These are phyloP conservation scores for Orbilia ellipsospora DNA, from an alignment of 2,329 filamentous ascomycete species.

Conservation along the genomic window DNA sequence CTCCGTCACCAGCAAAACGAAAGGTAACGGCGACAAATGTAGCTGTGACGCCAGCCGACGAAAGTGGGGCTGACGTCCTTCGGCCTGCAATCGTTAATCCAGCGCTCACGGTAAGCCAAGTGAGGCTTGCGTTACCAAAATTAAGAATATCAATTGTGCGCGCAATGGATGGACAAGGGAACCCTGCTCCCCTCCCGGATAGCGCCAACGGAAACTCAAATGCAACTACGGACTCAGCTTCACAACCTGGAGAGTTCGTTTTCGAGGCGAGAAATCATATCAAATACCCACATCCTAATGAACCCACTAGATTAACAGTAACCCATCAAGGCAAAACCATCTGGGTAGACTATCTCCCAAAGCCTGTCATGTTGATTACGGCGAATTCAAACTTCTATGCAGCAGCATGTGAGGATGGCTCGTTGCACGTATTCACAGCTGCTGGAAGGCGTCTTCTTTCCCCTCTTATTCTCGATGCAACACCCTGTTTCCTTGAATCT, in stretches of 20 bases:
- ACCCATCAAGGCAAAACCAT: conserved; percentile 81
- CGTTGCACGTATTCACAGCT: conserved; percentile 89
- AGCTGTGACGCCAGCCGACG: conserved; percentile 78
- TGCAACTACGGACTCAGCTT: conserved; percentile 60
- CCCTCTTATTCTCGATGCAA: conserved; percentile 85
- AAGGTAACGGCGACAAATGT: conserved; percentile 70
- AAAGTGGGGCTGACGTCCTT: conserved; percentile 84
- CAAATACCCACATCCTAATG: conserved; percentile 71
- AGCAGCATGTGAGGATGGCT: conserved; percentile 91
- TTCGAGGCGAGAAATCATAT: conserved; percentile 89
- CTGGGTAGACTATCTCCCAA: conserved; percentile 94
- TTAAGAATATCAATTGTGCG: conserved; percentile 84
- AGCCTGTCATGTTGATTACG: conserved; percentile 86
- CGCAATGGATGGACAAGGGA: conserved; percentile 72
- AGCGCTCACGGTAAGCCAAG: conserved; percentile 80
- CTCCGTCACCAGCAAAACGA: conserved; percentile 67
- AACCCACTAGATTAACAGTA: conserved; percentile 85
- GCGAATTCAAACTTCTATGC: conserved; percentile 93
- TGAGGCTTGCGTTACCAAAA: conserved; percentile 87
- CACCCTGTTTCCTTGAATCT: conserved; percentile 92
- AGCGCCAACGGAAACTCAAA: conserved; percentile 56
- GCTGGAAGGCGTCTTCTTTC: conserved; percentile 87
- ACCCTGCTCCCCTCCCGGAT: conserved; percentile 51
- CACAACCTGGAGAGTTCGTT: conserved; percentile 69
- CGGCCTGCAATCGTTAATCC: conserved; percentile 88